phyloP scores from a whole-genome alignment of 192 early-diverging fungal genomes.

The Coemansia sp. region DNA sequence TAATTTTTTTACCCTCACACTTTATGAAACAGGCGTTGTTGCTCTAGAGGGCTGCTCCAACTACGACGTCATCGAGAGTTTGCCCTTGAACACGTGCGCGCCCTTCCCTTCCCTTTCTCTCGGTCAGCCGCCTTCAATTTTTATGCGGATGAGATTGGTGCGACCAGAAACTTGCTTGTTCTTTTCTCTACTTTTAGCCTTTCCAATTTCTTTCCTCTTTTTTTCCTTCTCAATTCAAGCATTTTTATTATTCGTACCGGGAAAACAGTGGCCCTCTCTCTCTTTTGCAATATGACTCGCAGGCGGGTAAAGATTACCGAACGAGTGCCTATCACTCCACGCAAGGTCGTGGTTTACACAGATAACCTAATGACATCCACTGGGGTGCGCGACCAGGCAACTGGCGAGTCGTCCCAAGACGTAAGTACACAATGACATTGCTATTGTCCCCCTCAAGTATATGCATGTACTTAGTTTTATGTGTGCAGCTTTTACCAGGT shows the following conservation, averaged over 20 bases:
- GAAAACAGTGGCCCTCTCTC: background rate
- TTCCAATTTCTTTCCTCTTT: background rate
- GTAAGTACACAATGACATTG: constrained; percentile 17
- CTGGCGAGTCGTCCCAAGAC: constrained; percentile 37
- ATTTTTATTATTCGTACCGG: background rate
- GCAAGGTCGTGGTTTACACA: constrained; percentile 58
- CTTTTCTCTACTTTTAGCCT: background rate
- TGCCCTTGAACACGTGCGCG: background rate
- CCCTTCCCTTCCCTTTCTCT: background rate
- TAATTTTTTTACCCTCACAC: background rate
- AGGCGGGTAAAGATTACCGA: constrained; percentile 52
- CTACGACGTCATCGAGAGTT: constrained; percentile 6
- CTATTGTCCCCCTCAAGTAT: background rate
- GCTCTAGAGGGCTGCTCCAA: background rate
- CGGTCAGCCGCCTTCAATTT: constrained; percentile 1
- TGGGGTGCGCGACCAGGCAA: constrained; percentile 34
- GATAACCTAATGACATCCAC: constrained; percentile 56
- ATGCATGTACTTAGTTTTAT: background rate
- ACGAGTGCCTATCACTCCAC: constrained; percentile 50
- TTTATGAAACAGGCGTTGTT: background rate
- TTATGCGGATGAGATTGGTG: background rate
- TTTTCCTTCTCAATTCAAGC: background rate
- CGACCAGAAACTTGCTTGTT: background rate
- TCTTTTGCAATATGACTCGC: constrained; percentile 32
- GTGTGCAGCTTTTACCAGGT: background rate